phyloP scores from a whole-genome alignment of 1,284 basidiomycete genomes.

The Mycosarcoma maydis region DNA sequence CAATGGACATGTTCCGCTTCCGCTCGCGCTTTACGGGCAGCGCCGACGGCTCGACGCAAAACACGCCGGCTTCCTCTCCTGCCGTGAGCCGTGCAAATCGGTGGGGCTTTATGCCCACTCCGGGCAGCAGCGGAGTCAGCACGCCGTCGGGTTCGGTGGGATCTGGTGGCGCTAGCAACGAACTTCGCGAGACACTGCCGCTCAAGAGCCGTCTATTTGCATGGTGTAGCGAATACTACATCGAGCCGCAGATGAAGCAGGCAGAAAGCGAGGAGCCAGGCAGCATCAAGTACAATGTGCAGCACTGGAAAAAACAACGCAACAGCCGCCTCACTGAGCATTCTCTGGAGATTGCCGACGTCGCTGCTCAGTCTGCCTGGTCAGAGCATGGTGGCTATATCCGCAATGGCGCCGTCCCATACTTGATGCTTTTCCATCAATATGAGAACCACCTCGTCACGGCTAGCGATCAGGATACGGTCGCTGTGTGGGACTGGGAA shows the following conservation, averaged over 20 bases:
- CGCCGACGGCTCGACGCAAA: constrained; percentile 34
- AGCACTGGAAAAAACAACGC: constrained; percentile 90
- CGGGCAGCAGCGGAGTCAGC: constrained; percentile 29
- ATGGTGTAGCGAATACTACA: constrained; percentile 97
- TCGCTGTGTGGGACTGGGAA: constrained; percentile 97
- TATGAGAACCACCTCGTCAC: constrained; percentile 89
- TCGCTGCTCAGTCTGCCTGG: constrained; percentile 80
- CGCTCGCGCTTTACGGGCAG: constrained; percentile 38
- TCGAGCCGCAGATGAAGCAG: constrained; percentile 80
- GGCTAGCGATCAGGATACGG: constrained; percentile 84
- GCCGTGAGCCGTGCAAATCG: constrained; percentile 40
- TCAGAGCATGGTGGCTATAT: constrained; percentile 81
- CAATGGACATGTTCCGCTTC: constrained; percentile 57
- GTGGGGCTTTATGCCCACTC: constrained; percentile 35
- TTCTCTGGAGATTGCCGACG: constrained; percentile 74
- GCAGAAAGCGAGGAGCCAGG: constrained; percentile 95
- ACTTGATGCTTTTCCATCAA: constrained; percentile 83
- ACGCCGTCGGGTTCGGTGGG: constrained; percentile 36
- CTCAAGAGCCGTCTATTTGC: constrained; percentile 92
- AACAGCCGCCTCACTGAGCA: constrained; percentile 85
- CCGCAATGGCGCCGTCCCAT: constrained; percentile 70
- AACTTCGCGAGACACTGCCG: constrained; percentile 73
- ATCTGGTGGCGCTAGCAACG: constrained; percentile 14
- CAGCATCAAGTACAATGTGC: constrained; percentile 90
- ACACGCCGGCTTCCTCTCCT: constrained; percentile 46